Percentiles rank a stretch among this genome's conserved stretches.
Evolutionary conservation across 345 rosid species (phyloP).

Genomic region (Sonneratia alba): DNA sequence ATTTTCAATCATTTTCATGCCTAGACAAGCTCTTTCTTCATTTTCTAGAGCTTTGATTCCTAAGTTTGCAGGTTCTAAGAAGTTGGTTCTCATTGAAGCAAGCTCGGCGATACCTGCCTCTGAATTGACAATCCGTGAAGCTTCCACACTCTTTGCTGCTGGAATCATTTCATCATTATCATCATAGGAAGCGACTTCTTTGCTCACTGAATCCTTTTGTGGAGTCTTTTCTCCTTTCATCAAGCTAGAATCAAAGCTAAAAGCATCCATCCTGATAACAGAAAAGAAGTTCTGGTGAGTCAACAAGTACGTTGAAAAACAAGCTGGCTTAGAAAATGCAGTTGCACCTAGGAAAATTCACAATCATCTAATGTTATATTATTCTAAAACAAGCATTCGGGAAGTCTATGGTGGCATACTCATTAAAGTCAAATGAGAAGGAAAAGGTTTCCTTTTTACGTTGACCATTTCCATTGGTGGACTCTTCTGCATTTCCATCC

Average conservation of each 20-base stretch:
- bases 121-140: conserved; percentile 20
- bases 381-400: conserved; percentile 4
- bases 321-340: conserved; percentile 12
- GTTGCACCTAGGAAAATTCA: neutral
- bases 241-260: conserved; percentile 36
- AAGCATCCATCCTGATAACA: conserved; percentile 45
- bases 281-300: neutral
- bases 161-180: conserved; percentile 15
- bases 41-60: conserved; percentile 1
- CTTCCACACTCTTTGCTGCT: conserved; percentile 15
- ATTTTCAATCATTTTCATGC: neutral
- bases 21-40: neutral
- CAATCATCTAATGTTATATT: neutral
- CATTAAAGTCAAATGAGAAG: conserved; percentile 74
- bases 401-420: conserved; percentile 27
- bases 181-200: conserved; percentile 19
- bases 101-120: conserved; percentile 14
- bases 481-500: conserved; percentile 42
- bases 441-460: conserved; percentile 34
- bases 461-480: conserved; percentile 21
- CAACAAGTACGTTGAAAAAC: conserved; percentile 7
- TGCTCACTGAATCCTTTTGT: conserved; percentile 19
- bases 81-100: conserved; percentile 17
- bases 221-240: conserved; percentile 26
- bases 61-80: conserved; percentile 17